Conservation (phyloP, 2,329 filamentous ascomycete genomes). For the Ciborinia camelliae region DNA sequence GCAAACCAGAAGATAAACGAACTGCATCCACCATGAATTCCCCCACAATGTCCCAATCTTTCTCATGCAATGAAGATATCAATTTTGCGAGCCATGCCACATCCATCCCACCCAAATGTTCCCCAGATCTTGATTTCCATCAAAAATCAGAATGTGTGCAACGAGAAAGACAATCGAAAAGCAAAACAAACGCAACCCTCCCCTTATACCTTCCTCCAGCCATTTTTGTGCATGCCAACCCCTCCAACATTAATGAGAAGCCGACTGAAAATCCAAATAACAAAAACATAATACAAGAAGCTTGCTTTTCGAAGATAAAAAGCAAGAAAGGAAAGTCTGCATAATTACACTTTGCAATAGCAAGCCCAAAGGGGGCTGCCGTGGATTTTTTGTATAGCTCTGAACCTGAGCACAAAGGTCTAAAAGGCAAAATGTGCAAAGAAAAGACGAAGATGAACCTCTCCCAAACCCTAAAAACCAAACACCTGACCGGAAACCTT, state of each 20-base stretch:
- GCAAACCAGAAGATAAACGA: not conserved
- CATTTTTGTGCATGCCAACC: constrained; percentile 36
- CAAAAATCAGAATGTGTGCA: constrained; percentile 6
- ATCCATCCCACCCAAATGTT: constrained; percentile 6
- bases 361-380: constrained; percentile 31
- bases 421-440: constrained; percentile 34
- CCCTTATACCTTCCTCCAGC: constrained; percentile 24
- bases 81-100: constrained; percentile 14
- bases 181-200: constrained; percentile 24
- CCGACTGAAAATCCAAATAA: constrained; percentile 29
- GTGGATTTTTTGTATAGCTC: constrained; percentile 32
- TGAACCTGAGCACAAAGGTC: constrained; percentile 30
- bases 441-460: constrained; percentile 35
- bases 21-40: not conserved
- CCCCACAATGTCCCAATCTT: constrained; percentile 10
- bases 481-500: constrained; percentile 40
- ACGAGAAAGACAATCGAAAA: constrained; percentile 19
- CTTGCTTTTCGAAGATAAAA: constrained; percentile 26
- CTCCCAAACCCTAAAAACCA: constrained; percentile 31
- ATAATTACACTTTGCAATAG: constrained; percentile 39
- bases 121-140: not conserved
- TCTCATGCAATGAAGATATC: constrained; percentile 12
- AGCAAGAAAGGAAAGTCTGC: constrained; percentile 35
- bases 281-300: constrained; percentile 39
- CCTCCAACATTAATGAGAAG: constrained; percentile 27